Evolutionary conservation across 177 flowering plant genomes (phyloP).

Genomic region (Vitis hybrid): DNA sequence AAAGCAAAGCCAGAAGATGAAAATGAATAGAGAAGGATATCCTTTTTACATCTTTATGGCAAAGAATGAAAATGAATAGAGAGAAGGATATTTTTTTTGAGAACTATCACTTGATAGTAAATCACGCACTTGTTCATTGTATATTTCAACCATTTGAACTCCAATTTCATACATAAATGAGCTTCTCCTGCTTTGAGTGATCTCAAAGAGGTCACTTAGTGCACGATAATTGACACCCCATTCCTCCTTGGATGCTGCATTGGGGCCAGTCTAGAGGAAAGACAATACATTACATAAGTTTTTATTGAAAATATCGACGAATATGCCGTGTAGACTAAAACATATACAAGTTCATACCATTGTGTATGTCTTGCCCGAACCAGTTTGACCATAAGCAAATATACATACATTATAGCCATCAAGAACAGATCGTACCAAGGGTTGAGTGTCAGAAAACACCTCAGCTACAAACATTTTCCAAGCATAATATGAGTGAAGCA

Average conservation of each 20-base stretch:
- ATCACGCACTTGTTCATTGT: slow-evolving; percentile 80
- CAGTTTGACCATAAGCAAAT: slow-evolving; percentile 86
- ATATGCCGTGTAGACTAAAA: not conserved
- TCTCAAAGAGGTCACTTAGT: slow-evolving; percentile 54
- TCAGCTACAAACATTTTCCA: slow-evolving; percentile 39
- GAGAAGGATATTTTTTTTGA: slow-evolving; percentile 71
- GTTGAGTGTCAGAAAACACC: slow-evolving; percentile 60
- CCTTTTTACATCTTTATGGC: not conserved
- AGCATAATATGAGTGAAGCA: not conserved
- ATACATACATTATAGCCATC: slow-evolving; percentile 80
- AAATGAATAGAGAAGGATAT: not conserved
- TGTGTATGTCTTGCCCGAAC: slow-evolving; percentile 80
- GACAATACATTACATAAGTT: not conserved
- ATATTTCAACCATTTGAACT: slow-evolving; percentile 81
- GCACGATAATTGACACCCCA: slow-evolving; percentile 81
- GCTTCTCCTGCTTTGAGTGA: slow-evolving; percentile 45
- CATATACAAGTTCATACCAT: slow-evolving; percentile 42
- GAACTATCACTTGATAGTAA: slow-evolving; percentile 42
- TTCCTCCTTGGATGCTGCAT: slow-evolving; percentile 40
- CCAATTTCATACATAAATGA: slow-evolving; percentile 48
- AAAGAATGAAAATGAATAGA: not conserved
- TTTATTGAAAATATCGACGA: not conserved
- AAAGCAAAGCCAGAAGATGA: not conserved
- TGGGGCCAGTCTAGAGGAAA: slow-evolving; percentile 55
- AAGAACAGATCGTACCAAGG: slow-evolving; percentile 56